phyloP scores from a whole-genome alignment of 352 stramenopile genomes.

The Paralagenidium karlingii region DNA sequence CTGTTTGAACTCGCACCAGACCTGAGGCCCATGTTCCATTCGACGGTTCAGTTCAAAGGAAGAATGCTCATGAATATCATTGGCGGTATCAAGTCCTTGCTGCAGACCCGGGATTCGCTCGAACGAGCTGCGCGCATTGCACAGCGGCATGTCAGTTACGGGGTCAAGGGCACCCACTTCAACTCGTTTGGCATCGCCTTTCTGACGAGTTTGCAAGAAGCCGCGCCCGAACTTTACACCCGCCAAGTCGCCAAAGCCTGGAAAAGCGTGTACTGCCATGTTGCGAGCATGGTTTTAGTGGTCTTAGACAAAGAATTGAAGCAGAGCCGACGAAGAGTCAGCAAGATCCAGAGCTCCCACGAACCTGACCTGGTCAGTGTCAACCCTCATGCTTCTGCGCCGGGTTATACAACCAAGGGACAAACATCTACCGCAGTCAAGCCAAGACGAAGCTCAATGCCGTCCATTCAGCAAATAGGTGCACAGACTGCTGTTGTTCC shows the following conservation, averaged over 20 bases:
- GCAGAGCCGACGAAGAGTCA: too few relatives aligned
- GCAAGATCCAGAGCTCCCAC: too few relatives aligned
- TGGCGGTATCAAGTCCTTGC: slow-evolving; percentile 19
- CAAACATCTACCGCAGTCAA: too few relatives aligned
- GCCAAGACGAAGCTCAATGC: too few relatives aligned
- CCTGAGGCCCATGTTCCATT: slow-evolving; percentile 22
- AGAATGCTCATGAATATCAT: slow-evolving; percentile 25
- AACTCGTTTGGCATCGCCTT: slow-evolving; percentile 18
- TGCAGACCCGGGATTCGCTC: slow-evolving; percentile 18
- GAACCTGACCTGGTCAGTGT: too few relatives aligned
- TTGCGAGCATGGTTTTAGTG: too few relatives aligned
- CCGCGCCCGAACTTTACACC: slow-evolving; percentile 15
- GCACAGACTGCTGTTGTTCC: too few relatives aligned
- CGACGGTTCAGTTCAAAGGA: slow-evolving; percentile 24
- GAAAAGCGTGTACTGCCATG: slow-evolving; percentile 12
- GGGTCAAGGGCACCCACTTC: slow-evolving; percentile 19
- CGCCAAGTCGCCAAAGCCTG: slow-evolving; percentile 12
- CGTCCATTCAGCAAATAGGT: too few relatives aligned
- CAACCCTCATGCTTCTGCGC: too few relatives aligned
- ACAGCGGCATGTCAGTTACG: slow-evolving; percentile 23
- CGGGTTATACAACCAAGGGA: too few relatives aligned
- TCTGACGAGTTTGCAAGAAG: slow-evolving; percentile 11
- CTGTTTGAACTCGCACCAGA: slow-evolving; percentile 19
- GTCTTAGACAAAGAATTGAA: too few relatives aligned
- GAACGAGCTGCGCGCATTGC: slow-evolving; percentile 10